Evolutionary conservation across 305 asterid species (phyloP), one percentile per base, ranked within the genome.

Genomic region (Fraxinus latifolia): DNA sequence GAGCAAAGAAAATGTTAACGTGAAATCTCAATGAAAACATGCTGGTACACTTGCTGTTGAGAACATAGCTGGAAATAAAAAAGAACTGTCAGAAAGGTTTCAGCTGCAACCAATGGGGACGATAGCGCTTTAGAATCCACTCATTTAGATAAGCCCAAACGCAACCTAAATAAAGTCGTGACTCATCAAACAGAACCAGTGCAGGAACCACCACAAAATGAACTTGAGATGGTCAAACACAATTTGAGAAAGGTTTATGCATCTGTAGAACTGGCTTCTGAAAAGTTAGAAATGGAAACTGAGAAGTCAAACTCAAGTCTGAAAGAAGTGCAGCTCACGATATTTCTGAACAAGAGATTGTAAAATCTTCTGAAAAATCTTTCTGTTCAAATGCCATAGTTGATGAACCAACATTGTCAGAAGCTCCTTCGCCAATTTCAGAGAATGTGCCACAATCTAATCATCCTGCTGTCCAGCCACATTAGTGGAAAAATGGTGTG

Each of bases 171-270:
- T 85, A 94, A 91, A 88, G 72, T 79, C 70, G 25, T 76, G 12
- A 89, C 80, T 74, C 87, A 81, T 85, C 96, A 91, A 76, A 70
- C 84, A 55, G 97, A 94, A 87, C 72, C 78, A 7, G 88, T 80
- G 44, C 91, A 84, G 81, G 97, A 94, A 74, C 97, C 92, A 81
- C 83, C 94, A 80, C 94, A 90, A 50, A 90, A 80, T 80, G 98
- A 95, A 86, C 90, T 95, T 5, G 97, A 93, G 89, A 90, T 90
- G 89, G 96, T 95, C 53, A 95, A 95, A 79, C 97, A 92, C 76
- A 93, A 75, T 83, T 81, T 95, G 82, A 91, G 95, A 86, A 95
- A 92, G 88, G 94, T 93, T 84, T 85, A 97, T 34, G 90, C 97
- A 65, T 83, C 92, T 7, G 78, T 92, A 70, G 86, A 87, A 53